These are phyloP conservation scores for Neospora caninum DNA, from an alignment of 169 alveolate species.

Conservation along the genomic window DNA sequence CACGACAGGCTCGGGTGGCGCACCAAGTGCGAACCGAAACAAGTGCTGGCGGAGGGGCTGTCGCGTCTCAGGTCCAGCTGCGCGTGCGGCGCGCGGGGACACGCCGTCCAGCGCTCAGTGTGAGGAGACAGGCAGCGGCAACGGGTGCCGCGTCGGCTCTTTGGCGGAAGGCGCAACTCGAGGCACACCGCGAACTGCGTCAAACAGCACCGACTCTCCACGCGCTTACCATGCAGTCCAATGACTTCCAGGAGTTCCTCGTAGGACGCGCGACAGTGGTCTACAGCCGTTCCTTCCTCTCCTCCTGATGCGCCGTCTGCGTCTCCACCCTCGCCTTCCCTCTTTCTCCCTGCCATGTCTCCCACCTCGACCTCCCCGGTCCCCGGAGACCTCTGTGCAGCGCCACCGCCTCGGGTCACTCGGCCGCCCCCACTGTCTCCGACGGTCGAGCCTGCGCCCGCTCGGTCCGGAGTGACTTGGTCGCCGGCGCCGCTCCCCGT, in stretches of 20 bases:
- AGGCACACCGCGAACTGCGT: too few relatives aligned
- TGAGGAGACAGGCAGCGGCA: too few relatives aligned
- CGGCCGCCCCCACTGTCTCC: slow-evolving; percentile 33
- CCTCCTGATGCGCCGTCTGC: background rate
- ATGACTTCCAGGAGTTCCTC: background rate
- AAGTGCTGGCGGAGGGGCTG: too few relatives aligned
- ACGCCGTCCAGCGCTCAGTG: too few relatives aligned
- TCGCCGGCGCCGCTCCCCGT: background rate
- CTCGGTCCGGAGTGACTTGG: slow-evolving; percentile 18
- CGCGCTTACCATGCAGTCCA: background rate
- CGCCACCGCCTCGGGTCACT: slow-evolving; percentile 7
- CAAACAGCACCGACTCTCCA: background rate
- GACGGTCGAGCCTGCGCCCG: background rate
- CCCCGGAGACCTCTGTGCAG: slow-evolving; percentile 20
- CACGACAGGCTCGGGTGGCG: too few relatives aligned
- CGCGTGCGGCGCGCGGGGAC: too few relatives aligned
- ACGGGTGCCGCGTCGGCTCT: too few relatives aligned
- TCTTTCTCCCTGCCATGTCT: background rate
- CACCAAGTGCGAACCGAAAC: too few relatives aligned
- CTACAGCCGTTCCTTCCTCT: background rate
- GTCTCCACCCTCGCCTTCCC: background rate
- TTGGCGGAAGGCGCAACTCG: too few relatives aligned
- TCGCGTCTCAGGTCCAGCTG: too few relatives aligned
- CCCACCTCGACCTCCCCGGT: background rate
- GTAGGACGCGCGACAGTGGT: slow-evolving; percentile 9